Base-by-base conservation (phyloP, 2,329 filamentous ascomycete genomes). In the Exserohilum rostratum region DNA sequence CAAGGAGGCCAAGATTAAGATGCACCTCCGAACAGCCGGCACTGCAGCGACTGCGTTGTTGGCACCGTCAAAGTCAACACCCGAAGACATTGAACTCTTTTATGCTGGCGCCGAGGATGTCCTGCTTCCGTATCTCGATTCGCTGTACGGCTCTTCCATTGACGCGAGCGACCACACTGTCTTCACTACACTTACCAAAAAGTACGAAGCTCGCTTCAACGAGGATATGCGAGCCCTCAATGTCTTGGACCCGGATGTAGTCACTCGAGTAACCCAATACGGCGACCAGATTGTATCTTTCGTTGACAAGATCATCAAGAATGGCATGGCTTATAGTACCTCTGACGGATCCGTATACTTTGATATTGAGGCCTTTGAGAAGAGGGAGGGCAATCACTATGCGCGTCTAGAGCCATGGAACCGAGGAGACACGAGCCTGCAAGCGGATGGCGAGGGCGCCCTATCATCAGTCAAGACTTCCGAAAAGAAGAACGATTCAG, bases 191-290 rank as follows among this genome's bases (percentile, higher is more conserved):
- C 83, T 98, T 25, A 96, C 93, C 0, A 84, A 90, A 73, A 88
- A 88, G 69, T 96, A 92, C 79, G 93, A 97, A 75, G 81, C 85
- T n/a, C 84, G 91, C 12, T 98, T 97, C 76, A 89, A 90, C 71
- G 86, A 90, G 53, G 93, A 98, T 68, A 93, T 98, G 88, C 83
- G 87, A 57, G 86, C 87, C 6, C 79, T 98, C 46, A 98, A 98
- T 67, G 91, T 96, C 10, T 80, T 93, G 34, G 83, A 87, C 18
- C 92, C 93, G 0, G 90, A 96, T 67, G 84, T 89, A 30, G 80
- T 96, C 22, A 96, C 92, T 0, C 82, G 93, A 52, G 93, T 97
- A n/a, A 96, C 92, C 1, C 91, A 96, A 67, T 97, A 95, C 65
- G 90, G 93, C 3, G 87, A 88, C 0, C 87, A 96, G 69, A 97